Evolutionary conservation across 139 green algal genomes (phyloP).

Genomic region (Tetradesmus obliquus): DNA sequence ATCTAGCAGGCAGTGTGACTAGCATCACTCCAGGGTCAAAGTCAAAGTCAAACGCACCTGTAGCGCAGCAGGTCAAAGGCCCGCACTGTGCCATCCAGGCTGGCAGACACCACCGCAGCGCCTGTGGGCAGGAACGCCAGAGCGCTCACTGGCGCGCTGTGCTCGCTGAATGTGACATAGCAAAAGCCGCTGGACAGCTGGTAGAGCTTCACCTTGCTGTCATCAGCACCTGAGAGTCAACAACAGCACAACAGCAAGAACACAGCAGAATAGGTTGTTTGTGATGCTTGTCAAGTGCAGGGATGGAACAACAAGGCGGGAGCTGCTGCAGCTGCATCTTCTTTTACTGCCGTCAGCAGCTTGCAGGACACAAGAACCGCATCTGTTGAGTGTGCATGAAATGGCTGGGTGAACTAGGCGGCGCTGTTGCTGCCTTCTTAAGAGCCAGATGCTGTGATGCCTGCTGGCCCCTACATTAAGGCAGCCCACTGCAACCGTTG

Average conservation of each 20-base stretch:
- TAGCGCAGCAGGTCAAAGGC: constrained; percentile 94
- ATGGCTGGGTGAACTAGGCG: too few species aligned
- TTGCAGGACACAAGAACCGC: background rate
- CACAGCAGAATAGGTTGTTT: background rate
- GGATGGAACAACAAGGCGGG: too few species aligned
- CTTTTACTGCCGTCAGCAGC: background rate
- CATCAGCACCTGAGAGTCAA: constrained; percentile 69
- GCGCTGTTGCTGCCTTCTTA: background rate
- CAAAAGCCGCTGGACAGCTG: constrained; percentile 84
- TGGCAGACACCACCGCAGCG: constrained; percentile 74
- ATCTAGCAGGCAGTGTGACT: background rate
- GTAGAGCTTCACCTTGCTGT: constrained; percentile 93
- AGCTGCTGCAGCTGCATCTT: too few species aligned
- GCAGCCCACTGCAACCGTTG: background rate
- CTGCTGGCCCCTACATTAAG: background rate
- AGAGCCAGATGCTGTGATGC: background rate
- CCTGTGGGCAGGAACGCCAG: constrained; percentile 82
- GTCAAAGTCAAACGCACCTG: background rate
- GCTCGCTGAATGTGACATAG: constrained; percentile 96
- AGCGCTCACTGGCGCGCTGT: constrained; percentile 87
- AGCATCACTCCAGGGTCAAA: background rate
- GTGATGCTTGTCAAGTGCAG: too few species aligned
- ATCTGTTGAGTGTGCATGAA: too few species aligned
- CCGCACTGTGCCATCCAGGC: constrained; percentile 93
- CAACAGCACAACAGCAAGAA: constrained; percentile 9